Evolutionary conservation across 1,284 basidiomycete genomes (phyloP), one percentile per base, ranked within the genome.

Genomic region (Ganoderma resinaceum): DNA sequence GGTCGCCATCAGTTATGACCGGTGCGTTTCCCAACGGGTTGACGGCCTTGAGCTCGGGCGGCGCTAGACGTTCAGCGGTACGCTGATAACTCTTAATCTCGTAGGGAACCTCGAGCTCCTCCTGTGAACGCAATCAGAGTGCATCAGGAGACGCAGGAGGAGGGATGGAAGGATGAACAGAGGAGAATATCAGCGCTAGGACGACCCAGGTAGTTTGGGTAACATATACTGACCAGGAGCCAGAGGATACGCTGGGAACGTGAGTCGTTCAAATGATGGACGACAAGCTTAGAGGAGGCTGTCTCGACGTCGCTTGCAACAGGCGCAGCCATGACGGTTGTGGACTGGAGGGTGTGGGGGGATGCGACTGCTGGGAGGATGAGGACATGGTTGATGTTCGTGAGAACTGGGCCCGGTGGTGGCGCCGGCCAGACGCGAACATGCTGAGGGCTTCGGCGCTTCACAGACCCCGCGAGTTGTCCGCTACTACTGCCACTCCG

Each of bases 231-330:
- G 58, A 86, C 86, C 67, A 88, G 77, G n/a, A 88, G 79, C 86
- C 86, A 89, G 16, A 88, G 77, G 62, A 88, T 79, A 23, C 86
- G 80, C 69, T 86, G 85, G 14, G 86, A 86, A 31, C 86, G 83
- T 11, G 86, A 86, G 67, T 86, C 76, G 67, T 86, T 82, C 49
- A 88, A 77, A 72, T 88, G 85, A 72, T 88, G 86, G 8, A 88
- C 73, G 38, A 80, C 76, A 52, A 86, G 71, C 43, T 68, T 76
- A 20, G 69, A 63, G 4, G 43, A 31, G 20, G 6, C 63, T 9
- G n/a, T 58, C n/a, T 35, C 29, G 18, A 53, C 46, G 59, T 42
- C 18, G 42, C 60, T 52, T 40, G 65, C 52, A 29, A 49, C 55
- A 43, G 67, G 29, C 6, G 55, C 55, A 31, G 67, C 63, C 71